Evolutionary conservation across 2,329 filamentous ascomycete genomes (phyloP).

Genomic region (Neofusicoccum ribis): DNA sequence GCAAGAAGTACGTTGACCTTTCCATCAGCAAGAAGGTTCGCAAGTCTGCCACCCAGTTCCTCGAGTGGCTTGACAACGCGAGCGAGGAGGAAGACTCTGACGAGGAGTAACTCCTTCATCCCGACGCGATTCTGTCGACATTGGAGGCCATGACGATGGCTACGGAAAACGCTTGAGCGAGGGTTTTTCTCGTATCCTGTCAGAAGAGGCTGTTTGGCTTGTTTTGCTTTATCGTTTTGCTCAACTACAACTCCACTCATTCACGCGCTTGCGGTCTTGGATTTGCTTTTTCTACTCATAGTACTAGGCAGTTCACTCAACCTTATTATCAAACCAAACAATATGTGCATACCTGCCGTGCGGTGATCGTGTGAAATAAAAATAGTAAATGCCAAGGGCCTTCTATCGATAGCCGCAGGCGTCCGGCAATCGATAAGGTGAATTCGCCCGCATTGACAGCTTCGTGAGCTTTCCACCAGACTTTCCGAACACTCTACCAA

Average conservation of each 20-base stretch:
- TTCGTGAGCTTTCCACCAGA: background rate
- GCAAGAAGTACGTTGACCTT: constrained; percentile 96
- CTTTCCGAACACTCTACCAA: background rate
- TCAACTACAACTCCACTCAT: constrained; percentile 13
- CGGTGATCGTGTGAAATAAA: background rate
- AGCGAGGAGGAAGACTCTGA: constrained; percentile 65
- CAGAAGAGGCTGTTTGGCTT: background rate
- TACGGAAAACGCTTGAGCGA: background rate
- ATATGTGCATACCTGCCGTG: background rate
- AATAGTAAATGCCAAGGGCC: background rate
- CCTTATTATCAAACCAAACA: background rate
- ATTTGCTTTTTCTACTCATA: background rate
- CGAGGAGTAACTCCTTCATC: constrained; percentile 17
- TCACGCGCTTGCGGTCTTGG: background rate
- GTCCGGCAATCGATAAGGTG: background rate
- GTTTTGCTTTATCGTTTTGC: constrained; percentile 1
- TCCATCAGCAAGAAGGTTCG: constrained; percentile 90
- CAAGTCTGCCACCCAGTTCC: constrained; percentile 90
- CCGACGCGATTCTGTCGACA: background rate
- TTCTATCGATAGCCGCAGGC: background rate
- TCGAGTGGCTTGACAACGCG: constrained; percentile 89
- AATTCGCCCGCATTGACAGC: background rate
- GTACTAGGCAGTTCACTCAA: constrained; percentile 2
- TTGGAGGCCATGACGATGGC: background rate
- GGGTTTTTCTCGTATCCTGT: background rate